Evolutionary conservation across 2,329 filamentous ascomycete genomes (phyloP), one percentile per base, ranked within the genome.

Genomic region (Aspergillus proliferans): DNA sequence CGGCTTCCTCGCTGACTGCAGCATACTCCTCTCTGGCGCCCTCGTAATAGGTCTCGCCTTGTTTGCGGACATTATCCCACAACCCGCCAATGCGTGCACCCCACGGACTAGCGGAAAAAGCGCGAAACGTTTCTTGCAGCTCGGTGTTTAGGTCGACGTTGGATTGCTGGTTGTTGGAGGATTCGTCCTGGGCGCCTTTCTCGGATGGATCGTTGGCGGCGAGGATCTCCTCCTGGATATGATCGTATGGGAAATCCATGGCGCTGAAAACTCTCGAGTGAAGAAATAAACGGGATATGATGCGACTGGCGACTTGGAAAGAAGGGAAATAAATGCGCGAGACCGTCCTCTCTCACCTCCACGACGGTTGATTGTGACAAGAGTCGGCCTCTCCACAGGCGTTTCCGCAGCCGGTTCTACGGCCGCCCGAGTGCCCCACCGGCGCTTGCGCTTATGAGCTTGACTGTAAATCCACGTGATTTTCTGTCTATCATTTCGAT

Each of bases 211-310:
- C 76, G 60, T 82, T 79, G 36, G 81, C 76, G 53, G 67, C 54
- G 58, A 88, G 79, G 46, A 83, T 80, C 68, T 93, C 85, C 74
- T 95, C 89, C 67, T 89, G 85, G 62, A 97, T 95, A 70, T 95
- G 90, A 66, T 98, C 93, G 79, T 97, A 98, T 41, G 91, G 91
- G 64, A 94, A 79, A 81, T 98, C 93, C 93, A 98, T 97, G 4
- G 8, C 24, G 18, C 10, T 24, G 10, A 6, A 3, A n/a, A 10
- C 18, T 26, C 42, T 45, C 45, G 39, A 44, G 36, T 43, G 38
- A 33, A 6, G 15, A 6, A 22, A 28, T 36, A 24, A 26, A 28
- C 12, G n/a, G 2, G 9, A 7, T 18, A 38, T 8, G 34, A 38
- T 18, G 18, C 34, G 18, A 38, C n/a, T 10, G 7, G 34, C 34